Evolutionary conservation across 345 rosid genomes (phyloP).

Genomic region (Pelargonium nanum): DNA sequence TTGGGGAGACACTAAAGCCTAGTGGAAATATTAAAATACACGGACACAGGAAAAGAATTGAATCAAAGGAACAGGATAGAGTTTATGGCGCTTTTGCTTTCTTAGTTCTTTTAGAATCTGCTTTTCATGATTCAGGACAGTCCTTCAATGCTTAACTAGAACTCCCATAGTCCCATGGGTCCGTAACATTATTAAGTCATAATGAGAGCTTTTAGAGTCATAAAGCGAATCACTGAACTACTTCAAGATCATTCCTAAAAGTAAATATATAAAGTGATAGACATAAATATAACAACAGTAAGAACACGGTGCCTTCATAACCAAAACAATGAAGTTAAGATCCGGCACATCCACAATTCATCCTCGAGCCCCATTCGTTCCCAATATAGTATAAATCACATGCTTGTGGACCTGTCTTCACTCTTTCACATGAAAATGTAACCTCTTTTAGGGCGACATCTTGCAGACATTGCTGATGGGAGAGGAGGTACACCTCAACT

Average conservation of each 20-base stretch:
- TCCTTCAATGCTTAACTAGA: slow-evolving; percentile 5
- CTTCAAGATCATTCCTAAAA: not conserved
- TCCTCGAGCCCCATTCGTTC: no score
- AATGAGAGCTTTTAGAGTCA: slow-evolving; percentile 11
- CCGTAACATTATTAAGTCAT: slow-evolving; percentile 19
- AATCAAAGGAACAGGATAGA: not conserved
- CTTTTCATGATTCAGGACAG: slow-evolving; percentile 6
- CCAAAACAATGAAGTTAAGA: no score
- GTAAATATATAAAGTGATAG: not conserved
- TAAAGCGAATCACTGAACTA: not conserved
- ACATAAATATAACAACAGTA: no score
- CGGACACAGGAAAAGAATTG: slow-evolving; percentile 5
- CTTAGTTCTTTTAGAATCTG: slow-evolving; percentile 8
- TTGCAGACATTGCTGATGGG: not conserved
- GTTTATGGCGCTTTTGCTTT: slow-evolving; percentile 14
- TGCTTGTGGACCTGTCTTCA: no score
- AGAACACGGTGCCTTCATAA: no score
- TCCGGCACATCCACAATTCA: no score
- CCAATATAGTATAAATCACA: no score
- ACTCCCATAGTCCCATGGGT: slow-evolving; percentile 2
- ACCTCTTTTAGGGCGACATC: not conserved
- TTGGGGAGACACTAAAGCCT: not conserved
- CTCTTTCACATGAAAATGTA: not conserved
- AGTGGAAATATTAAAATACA: slow-evolving; percentile 1
- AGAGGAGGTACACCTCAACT: not conserved